phyloP scores from a whole-genome alignment of 78 protist genomes.

The Dictyostelium citrinum region DNA sequence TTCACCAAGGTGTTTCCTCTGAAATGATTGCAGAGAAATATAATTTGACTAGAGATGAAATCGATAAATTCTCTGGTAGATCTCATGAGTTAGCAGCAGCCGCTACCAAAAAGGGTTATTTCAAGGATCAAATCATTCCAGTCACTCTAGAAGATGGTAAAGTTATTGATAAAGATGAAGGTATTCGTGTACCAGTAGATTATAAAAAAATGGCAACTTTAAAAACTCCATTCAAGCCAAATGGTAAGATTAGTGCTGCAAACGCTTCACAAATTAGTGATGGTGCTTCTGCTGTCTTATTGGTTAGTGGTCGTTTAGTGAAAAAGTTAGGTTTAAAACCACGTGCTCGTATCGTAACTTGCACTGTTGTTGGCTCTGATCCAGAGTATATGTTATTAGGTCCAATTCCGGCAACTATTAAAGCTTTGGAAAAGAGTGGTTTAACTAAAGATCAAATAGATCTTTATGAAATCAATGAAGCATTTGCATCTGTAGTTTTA shows the following conservation, averaged over 20 bases:
- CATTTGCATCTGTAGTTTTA: conserved; percentile 93
- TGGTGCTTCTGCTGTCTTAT: conserved; percentile 96
- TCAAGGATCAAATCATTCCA: conserved; percentile 85
- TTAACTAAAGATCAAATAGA: conserved; percentile 68
- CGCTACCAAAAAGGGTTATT: conserved; percentile 75
- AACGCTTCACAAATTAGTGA: conserved; percentile 95
- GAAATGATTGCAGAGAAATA: conserved; percentile 89
- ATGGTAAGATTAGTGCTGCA: conserved; percentile 95
- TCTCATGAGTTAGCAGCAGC: conserved; percentile 59
- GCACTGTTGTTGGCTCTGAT: conserved; percentile 93
- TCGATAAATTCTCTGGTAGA: conserved; percentile 77
- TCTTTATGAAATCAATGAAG: conserved; percentile 96
- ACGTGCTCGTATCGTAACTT: conserved; percentile 86
- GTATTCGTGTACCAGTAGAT: conserved; percentile 84
- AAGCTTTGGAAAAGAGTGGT: conserved; percentile 63
- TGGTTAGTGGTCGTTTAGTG: conserved; percentile 82
- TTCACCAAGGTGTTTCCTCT: conserved; percentile 81
- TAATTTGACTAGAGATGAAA: conserved; percentile 78
- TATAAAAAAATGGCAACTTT: conserved; percentile 72
- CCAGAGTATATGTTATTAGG: conserved; percentile 94
- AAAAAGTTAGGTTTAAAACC: conserved; percentile 76
- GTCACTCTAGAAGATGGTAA: conserved; percentile 16
- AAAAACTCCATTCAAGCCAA: conserved; percentile 83
- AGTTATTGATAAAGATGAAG: conserved; percentile 78
- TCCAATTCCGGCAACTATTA: conserved; percentile 90